Percentiles rank a stretch among this genome's conserved stretches.
These are phyloP conservation scores for Ceratobasidium sp. DNA, from an alignment of 1,284 basidiomycete genomes.

Conservation along the genomic window DNA sequence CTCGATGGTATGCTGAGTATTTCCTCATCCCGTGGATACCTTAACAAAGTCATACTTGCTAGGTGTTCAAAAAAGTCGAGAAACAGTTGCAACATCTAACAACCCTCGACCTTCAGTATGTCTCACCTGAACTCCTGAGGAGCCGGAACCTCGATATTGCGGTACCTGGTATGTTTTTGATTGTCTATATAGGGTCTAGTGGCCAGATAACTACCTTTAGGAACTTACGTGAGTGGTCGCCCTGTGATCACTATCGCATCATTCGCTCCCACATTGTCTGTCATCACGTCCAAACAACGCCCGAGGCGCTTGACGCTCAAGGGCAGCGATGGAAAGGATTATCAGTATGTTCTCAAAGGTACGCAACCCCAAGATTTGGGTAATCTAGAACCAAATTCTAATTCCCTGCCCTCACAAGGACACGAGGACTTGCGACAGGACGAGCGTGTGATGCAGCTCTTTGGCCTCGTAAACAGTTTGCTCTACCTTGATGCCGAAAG, in stretches of 20 bases:
- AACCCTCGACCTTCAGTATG: constrained; percentile 95
- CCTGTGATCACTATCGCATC: constrained; percentile 83
- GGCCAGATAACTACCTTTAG: constrained; percentile 53
- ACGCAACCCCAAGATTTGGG: background rate
- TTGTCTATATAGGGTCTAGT: constrained; percentile 1
- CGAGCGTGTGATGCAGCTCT: constrained; percentile 99
- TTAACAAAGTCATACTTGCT: constrained; percentile 34
- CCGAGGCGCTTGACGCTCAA: constrained; percentile 88
- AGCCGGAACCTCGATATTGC: constrained; percentile 91
- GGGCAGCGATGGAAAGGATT: constrained; percentile 92
- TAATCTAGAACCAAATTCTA: constrained; percentile 13
- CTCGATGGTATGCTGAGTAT: constrained; percentile 68
- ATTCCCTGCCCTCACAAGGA: constrained; percentile 60
- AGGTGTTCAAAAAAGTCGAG: constrained; percentile 97
- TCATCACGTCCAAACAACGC: constrained; percentile 98
- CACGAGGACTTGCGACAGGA: constrained; percentile 99
- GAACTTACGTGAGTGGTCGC: constrained; percentile 92
- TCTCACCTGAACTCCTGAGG: constrained; percentile 90
- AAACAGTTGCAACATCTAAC: constrained; percentile 91
- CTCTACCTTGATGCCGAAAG: constrained; percentile 92
- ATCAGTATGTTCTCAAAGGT: constrained; percentile 94
- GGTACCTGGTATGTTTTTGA: constrained; percentile 74
- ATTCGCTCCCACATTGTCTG: constrained; percentile 86
- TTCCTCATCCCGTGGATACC: background rate
- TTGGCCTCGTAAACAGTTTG: constrained; percentile 95